Evolutionary conservation across 306 rosid genomes (phyloP), one percentile per base, ranked within the genome.

Genomic region (Lagenaria siceraria): DNA sequence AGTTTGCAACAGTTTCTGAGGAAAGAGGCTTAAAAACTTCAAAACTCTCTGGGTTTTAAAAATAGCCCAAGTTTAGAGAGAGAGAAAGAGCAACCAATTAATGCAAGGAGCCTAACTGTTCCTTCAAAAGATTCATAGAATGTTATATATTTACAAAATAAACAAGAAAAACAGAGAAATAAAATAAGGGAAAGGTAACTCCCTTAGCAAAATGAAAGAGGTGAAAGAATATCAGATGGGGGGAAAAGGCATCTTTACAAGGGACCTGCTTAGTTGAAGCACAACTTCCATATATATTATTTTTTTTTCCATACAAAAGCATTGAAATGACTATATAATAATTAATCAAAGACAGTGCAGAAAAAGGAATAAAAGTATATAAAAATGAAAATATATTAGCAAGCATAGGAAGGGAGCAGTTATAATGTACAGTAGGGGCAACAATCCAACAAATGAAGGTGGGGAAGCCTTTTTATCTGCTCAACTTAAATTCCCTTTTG

Each of bases 381-480:
- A 62, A 18, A 17, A 61, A 40, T 61, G 51, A 21, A 38, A 40
- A 46, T 6, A 48, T 71, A 71, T 43, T 46, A 24, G 56, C 4
- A 70, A 43, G 21, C 55, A 70, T 17, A 70, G 76, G 21, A 24
- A 42, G 22, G 56, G 58, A 71, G 76, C 76, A 58, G 80, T 61
- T 59, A 46, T 40, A 62, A 62, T 46, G 46, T 19, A 78, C 53
- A 51, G 59, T 48, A 42, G 10, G 76, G 53, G 80, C 75, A 63
- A 65, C 62, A 78, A 51, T 54, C 65, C 78, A 56, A 76, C 79
- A 56, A 33, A 51, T 64, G 75, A 27, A 46, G 72, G 68, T 78
- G 80, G 80, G 43, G 61, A 78, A 6, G 42, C 51, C 80, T 63
- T 78, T 78, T 78, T 46, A 76, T 76, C 71, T 58, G 65, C 56